A percentile compares a stretch with the other conserved stretches of the same genome.
Conservation (phyloP, 495 filamentous ascomycete genomes). For the Hypoxylon lenormandii region DNA sequence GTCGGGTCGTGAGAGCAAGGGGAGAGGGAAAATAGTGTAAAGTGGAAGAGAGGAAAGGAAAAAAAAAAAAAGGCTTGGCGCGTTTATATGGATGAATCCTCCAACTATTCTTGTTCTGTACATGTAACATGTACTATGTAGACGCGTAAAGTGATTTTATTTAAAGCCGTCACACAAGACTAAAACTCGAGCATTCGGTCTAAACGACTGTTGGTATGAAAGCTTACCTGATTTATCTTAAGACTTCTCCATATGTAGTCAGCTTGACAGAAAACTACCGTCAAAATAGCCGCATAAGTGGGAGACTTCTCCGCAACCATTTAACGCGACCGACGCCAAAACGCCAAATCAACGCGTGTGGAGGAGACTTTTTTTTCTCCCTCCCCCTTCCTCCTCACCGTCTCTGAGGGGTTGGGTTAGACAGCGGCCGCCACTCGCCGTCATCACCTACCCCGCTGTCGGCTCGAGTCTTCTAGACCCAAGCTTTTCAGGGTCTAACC, state of each 20-base stretch:
- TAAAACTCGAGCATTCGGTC: slow-evolving; percentile 9
- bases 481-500: slow-evolving; percentile 4
- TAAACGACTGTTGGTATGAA: slow-evolving; percentile 14
- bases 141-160: slow-evolving; percentile 29
- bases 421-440: slow-evolving; percentile 13
- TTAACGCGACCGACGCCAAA: slow-evolving; percentile 35
- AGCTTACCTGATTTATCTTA: slow-evolving; percentile 19
- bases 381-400: no score
- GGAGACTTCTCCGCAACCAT: slow-evolving; percentile 27
- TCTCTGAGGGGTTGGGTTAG: slow-evolving; percentile 32
- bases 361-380: slow-evolving; percentile 11
- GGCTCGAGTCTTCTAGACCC: slow-evolving; percentile 5
- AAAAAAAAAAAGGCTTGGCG: slow-evolving; percentile 34
- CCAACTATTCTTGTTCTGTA: neutral
- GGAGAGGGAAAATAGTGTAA: neutral
- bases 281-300: slow-evolving; percentile 21
- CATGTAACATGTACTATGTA: no score
- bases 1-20: slow-evolving; percentile 4
- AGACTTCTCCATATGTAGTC: slow-evolving; percentile 8
- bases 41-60: no score
- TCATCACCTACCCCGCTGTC: slow-evolving; percentile 27
- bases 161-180: slow-evolving; percentile 12
- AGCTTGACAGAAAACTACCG: slow-evolving; percentile 21
- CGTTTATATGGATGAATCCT: slow-evolving; percentile 36
- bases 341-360: slow-evolving; percentile 44